These are phyloP conservation scores for Macrocybe gigantea DNA, from an alignment of 768 basidiomycete genomes.

Conservation along the genomic window DNA sequence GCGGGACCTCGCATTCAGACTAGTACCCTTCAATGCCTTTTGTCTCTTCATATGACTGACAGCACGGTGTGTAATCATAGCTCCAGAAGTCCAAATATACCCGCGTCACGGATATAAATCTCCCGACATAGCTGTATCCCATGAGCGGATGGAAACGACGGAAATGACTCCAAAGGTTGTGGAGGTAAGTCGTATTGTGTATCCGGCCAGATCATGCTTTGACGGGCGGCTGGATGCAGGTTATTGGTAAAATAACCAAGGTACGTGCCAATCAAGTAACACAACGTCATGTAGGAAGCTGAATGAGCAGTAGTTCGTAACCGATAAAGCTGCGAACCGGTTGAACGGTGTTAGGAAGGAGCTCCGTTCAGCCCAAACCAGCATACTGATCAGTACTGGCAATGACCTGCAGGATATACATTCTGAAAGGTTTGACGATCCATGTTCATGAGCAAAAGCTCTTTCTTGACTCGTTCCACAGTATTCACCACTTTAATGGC, in stretches of 20 bases:
- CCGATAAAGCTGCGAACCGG: constrained; percentile 37
- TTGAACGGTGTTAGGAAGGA: constrained; percentile 44
- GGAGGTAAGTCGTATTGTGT: constrained; percentile 25
- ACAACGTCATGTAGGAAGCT: no score
- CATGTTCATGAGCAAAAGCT: neutral
- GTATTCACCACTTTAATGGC: constrained; percentile 44
- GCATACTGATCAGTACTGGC: constrained; percentile 40
- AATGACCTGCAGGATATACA: constrained; percentile 40
- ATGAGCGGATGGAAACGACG: neutral
- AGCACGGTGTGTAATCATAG: no score
- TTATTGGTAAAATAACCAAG: constrained; percentile 44
- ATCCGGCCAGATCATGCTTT: neutral
- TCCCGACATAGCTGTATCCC: neutral
- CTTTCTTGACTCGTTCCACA: constrained; percentile 15
- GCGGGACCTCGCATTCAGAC: no score
- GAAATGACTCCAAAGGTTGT: constrained; percentile 25
- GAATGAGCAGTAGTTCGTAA: constrained; percentile 32
- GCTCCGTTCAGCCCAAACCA: constrained; percentile 36
- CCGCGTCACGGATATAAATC: no score
- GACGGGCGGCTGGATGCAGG: constrained; percentile 21
- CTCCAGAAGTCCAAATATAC: no score
- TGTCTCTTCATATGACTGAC: no score
- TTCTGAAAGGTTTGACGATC: constrained; percentile 29
- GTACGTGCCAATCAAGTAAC: constrained; percentile 17
- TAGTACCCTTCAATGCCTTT: no score